Conservation (phyloP, 306 rosid genomes). For the Herpetospermum pedunculosum region DNA sequence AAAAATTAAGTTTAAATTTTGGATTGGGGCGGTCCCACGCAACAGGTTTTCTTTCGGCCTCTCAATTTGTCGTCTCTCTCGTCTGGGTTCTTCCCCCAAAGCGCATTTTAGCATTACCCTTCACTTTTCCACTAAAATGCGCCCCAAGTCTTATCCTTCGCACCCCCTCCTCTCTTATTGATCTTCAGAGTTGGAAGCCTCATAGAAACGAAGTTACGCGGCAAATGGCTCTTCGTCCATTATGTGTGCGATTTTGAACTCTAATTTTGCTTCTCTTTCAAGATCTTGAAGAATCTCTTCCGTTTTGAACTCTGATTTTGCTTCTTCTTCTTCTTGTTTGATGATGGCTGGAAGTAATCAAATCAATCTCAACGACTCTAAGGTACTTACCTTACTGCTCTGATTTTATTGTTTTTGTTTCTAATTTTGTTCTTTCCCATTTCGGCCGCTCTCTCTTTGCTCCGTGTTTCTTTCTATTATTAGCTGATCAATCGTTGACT, state of each 20-base stretch:
- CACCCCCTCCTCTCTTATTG: neutral
- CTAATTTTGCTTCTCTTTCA: neutral
- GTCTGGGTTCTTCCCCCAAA: constrained; percentile 9
- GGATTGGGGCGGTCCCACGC: constrained; percentile 33
- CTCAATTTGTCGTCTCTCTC: constrained; percentile 41
- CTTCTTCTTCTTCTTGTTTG: neutral
- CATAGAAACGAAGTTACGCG: neutral
- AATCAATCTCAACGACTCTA: constrained; percentile 60
- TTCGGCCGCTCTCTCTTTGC: neutral
- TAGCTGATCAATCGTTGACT: constrained; percentile 7
- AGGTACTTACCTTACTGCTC: constrained; percentile 27
- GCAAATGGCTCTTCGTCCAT: neutral
- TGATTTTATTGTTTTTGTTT: neutral
- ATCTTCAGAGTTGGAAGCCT: neutral
- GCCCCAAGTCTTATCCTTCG: constrained; percentile 36
- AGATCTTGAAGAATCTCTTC: constrained; percentile 3
- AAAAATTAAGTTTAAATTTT: neutral
- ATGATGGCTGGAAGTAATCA: constrained; percentile 61
- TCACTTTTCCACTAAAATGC: constrained; percentile 20
- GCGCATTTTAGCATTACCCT: constrained; percentile 27
- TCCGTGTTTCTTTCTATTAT: neutral
- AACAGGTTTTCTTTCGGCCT: constrained; percentile 43
- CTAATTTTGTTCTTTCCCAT: neutral
- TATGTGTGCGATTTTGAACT: constrained; percentile 18
- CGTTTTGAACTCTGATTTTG: neutral